Evolutionary conservation across 257 asterid species (phyloP), one percentile per base, ranked within the genome.

Genomic region (Thymus quinquecostatus): DNA sequence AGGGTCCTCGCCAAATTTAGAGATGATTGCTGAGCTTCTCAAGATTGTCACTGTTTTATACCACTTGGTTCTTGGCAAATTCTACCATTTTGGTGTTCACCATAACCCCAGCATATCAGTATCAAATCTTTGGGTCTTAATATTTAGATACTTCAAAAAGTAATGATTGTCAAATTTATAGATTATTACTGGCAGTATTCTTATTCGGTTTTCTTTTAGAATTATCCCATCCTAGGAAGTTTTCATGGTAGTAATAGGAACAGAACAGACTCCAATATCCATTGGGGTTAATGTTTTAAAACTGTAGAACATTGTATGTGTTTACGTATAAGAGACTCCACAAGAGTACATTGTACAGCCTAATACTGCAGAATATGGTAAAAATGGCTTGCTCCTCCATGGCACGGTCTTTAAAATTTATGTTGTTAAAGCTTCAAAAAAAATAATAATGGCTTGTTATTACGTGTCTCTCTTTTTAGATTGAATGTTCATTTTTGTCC

Each of bases 251-350:
- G 63, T 34, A 29, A 45, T 54, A 33, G 36, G 68, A 44, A 66
- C 13, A 36, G 56, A 8, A 32, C 5, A 12, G 43, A 49, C 65
- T 68, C 36, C 11, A 53, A 41, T 36, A 59, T 10, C 64, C 54
- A 14, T 14, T 28, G 51, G 8, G 68, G 27, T 30, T 58, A 12
- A 27, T 64, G 47, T 38, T 76, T 64, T 64, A 55, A 27, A 69
- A 50, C 45, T 47, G n/a, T 53, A 53, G 34, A 62, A 44, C 54
- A 33, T 21, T 70, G 29, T 36, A 44, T 60, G 28, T 21, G 33
- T 43, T 43, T 9, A 43, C 45, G 53, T 38, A 64, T 30, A n/a
- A 36, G 59, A 21, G 33, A 55, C 58, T 64, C 60, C 29, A 27
- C 51, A 40, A 8, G 32, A 33, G 14, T n/a, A 13, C 10, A 27